phyloP scores from a whole-genome alignment of 768 basidiomycete species.

The Pulveroboletus ravenelii region DNA sequence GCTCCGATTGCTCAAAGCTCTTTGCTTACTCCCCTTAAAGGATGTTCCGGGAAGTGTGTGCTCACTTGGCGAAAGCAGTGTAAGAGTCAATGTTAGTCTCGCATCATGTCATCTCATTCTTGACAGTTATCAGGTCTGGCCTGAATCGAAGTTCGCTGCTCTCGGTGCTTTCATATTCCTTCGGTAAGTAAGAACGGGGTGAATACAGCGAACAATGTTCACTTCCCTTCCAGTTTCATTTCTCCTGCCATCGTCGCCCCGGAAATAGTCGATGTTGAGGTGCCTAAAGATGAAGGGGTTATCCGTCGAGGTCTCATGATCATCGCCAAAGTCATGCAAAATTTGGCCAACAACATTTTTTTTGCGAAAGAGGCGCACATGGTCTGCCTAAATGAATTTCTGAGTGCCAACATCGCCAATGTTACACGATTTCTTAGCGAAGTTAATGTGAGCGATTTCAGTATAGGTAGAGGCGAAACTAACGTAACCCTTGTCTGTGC shows the following conservation, averaged over 20 bases:
- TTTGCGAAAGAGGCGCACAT: conserved; percentile 90
- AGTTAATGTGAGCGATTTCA: conserved; percentile 49
- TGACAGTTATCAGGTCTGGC: conserved; percentile 61
- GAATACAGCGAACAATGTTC: not conserved
- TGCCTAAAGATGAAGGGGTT: conserved; percentile 56
- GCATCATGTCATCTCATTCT: conserved; percentile 12
- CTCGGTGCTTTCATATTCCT: conserved; percentile 91
- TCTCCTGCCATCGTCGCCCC: conserved; percentile 88
- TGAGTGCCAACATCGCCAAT: conserved; percentile 61
- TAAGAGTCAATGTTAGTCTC: conserved; percentile 36
- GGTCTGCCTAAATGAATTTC: conserved; percentile 73
- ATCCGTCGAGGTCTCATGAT: conserved; percentile 78
- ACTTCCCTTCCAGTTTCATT: conserved; percentile 59
- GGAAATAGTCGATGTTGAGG: conserved; percentile 76
- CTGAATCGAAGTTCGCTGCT: conserved; percentile 74
- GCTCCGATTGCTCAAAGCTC: not conserved
- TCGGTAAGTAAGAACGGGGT: conserved; percentile 40
- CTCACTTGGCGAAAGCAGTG: conserved; percentile 76
- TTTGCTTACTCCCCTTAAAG: conserved; percentile 34
- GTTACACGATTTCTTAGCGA: conserved; percentile 77
- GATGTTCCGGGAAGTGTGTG: conserved; percentile 83
- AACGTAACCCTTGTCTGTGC: not conserved
- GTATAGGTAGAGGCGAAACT: not conserved
- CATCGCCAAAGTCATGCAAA: conserved; percentile 90
- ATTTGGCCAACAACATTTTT: conserved; percentile 89